Base-by-base conservation (phyloP, 805 yeast genomes). In the Priceomyces haplophilus region DNA sequence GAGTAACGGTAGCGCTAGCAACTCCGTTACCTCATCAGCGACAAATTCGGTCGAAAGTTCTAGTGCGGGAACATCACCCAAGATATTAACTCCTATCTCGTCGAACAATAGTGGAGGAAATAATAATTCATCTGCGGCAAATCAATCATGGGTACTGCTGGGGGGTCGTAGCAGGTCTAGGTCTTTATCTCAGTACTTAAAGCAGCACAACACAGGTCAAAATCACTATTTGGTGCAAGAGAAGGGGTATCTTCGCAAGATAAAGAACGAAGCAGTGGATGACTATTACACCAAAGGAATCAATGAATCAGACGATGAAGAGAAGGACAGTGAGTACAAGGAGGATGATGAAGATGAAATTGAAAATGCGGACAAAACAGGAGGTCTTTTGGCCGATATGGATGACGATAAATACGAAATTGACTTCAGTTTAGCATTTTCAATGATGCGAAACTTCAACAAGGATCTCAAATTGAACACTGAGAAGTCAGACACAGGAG, bases 241-340 rank as follows among this genome's bases (percentile, higher is more conserved):
- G 55, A 74, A 74, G 52, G 76, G 80, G 0, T 85, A 85, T 52
- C 60, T 86, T 44, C 77, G 75, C 43, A 78, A 78, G 54, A 76
- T 85, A 54, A 73, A 76, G 45, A 80, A 80, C 49, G 82, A 78
- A 48, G 65, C 71, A 31, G 75, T 69, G 3, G 88, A 85, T 58
- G 93, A 85, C 52, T 83, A 83, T 58, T 82, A 83, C 55, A 82
- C 87, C 10, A 80, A 80, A 50, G 87, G 83, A 3, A 78, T 82
- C 33, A 67, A 79, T 13, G 75, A 69, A 3, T 69, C 66, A 7
- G 59, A 58, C 36, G 64, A 56, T 16, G 50, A 47, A 5, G 45
- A 41, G 12, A 55, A 52, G 30, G 53, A 41, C n/a, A 38, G 41
- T n/a, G 52, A 44, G 11, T 54, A 53, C 25, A 57, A 54, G 32